Base-by-base conservation (phyloP, 192 early-diverging fungal genomes). In the Mortierella claussenii region DNA sequence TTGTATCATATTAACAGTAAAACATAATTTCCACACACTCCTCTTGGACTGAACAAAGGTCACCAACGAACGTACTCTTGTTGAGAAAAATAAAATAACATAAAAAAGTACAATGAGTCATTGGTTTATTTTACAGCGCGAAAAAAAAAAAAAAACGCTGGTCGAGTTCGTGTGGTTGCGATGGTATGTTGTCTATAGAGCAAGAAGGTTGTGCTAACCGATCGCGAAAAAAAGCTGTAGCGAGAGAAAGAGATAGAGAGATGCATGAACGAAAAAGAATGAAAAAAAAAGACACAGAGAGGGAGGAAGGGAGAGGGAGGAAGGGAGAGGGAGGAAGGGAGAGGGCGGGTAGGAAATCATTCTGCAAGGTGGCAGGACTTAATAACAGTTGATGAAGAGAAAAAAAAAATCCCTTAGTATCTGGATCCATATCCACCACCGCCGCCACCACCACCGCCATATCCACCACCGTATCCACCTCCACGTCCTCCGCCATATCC, bases 401-500 rank as follows among this genome's bases (percentile, higher is more conserved):
- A 5, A 47, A 47, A 47, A 47, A 12, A 20, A 4, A 5, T 28
- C 20, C 10, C 21, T 60, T 76, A 76, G 47, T 76, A 76, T 45
- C 73, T 66, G 42, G 73, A 76, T 36, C 73, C 70, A 60, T 75
- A 75, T 53, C 63, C 63, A 37, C 81, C 65, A 28, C 88, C 81
- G 26, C 81, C 65, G 23, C 82, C 78, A 17, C 65, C 65, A 28
- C 64, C 64, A n/a, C 64, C 34, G 24, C 65, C 57, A 43, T 55
- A 47, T 36, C 82, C 67, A 33, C 86, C 80, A 40, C 80, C 62
- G 21, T 81, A 78, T n/a, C 80, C 80, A 18, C 85, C 75, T 55
- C 81, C 65, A 36, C 60, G 55, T 52, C 83, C 79, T 53, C 85
- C 81, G 55, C 88, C 83, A 21, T 79, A 65, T 81, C 84, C 82